Conservation (phyloP, 2,329 filamentous ascomycete genomes). For the Didymosphaeria variabile region DNA sequence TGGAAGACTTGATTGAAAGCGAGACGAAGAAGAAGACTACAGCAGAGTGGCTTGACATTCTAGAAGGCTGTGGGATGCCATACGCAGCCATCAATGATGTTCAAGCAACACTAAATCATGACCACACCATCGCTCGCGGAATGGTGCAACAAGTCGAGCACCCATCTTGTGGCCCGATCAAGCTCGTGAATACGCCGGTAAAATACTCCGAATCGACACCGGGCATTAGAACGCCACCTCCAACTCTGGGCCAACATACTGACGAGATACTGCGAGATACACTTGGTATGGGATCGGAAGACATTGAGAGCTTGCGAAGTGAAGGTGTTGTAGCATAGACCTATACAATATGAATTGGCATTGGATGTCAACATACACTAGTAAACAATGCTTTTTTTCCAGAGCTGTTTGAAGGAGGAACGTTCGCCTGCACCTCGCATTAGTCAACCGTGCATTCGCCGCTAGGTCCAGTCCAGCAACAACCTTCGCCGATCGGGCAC, state of each 20-base stretch:
- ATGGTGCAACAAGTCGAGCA: constrained; percentile 95
- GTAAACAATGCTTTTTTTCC: not conserved
- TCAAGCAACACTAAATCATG: constrained; percentile 81
- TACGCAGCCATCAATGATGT: constrained; percentile 96
- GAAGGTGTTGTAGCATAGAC: constrained; percentile 47
- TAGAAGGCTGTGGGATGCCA: constrained; percentile 92
- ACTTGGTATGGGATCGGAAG: constrained; percentile 42
- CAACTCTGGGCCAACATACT: constrained; percentile 70
- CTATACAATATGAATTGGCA: not conserved
- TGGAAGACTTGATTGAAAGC: constrained; percentile 81
- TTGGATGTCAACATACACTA: not conserved
- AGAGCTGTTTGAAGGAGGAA: not conserved
- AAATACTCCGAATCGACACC: constrained; percentile 90
- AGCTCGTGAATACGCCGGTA: constrained; percentile 91
- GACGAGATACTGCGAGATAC: constrained; percentile 45
- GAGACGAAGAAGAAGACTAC: constrained; percentile 82
- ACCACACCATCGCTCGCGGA: constrained; percentile 79
- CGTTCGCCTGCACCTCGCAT: not conserved
- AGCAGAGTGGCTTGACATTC: constrained; percentile 82
- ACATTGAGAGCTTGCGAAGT: constrained; percentile 41
- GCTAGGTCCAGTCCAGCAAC: constrained; percentile 7
- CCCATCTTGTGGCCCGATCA: constrained; percentile 81
- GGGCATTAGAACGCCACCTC: constrained; percentile 78
- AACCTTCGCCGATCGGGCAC: constrained; percentile 7
- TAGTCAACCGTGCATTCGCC: constrained; percentile 1